Conservation (phyloP, 2,329 filamentous ascomycete species). For the Colletotrichum siamense region DNA sequence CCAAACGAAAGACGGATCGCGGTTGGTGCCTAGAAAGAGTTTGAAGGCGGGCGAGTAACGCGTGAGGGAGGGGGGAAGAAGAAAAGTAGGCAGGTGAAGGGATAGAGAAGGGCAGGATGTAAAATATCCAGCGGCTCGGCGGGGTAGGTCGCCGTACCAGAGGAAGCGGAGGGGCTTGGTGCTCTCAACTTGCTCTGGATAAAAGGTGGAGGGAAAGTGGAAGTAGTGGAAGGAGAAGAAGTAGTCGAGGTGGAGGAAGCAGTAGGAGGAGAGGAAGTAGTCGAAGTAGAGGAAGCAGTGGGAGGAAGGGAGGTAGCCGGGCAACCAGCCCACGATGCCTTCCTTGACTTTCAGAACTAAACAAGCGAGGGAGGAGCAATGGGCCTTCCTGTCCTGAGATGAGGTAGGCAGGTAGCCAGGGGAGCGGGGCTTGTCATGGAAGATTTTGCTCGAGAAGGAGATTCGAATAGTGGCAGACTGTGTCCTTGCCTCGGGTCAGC, state of each 20-base stretch:
- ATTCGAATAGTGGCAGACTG: neutral
- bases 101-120: neutral
- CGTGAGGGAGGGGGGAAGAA: neutral
- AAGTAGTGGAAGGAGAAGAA: neutral
- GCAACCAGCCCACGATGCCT: neutral
- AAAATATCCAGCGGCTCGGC: neutral
- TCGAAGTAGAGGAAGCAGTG: neutral
- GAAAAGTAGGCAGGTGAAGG: neutral
- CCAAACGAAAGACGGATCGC: neutral
- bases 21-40: neutral
- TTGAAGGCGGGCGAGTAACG: neutral
- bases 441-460: neutral
- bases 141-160: neutral
- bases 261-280: neutral
- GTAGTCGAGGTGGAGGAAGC: neutral
- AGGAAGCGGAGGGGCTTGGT: neutral
- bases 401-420: neutral
- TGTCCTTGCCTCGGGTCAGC: neutral
- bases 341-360: neutral
- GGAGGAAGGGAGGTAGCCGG: neutral
- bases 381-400: neutral
- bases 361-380: neutral
- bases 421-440: neutral
- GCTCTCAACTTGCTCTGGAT: neutral
- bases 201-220: neutral